Percentiles rank a stretch among this genome's conserved stretches.
phyloP scores from a whole-genome alignment of 495 filamentous ascomycete species.

The Beverwykella pulmonaria region DNA sequence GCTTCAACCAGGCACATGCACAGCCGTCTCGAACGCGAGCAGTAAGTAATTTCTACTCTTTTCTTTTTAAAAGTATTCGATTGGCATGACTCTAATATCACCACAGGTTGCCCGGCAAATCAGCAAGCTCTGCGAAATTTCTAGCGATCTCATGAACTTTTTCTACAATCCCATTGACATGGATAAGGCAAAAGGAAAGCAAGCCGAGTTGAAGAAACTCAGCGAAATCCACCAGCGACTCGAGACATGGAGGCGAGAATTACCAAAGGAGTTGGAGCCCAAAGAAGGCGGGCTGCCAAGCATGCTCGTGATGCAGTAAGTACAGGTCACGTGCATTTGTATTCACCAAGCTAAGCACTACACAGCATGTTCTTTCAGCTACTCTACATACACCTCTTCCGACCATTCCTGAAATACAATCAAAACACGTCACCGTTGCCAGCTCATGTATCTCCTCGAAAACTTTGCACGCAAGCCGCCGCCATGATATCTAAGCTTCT shows the following conservation, averaged over 20 bases:
- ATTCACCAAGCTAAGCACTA: conserved; percentile 27
- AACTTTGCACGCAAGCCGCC: conserved; percentile 86
- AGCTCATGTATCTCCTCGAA: conserved; percentile 83
- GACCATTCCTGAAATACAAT: conserved; percentile 91
- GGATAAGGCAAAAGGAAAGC: conserved; percentile 61
- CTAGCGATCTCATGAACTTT: conserved; percentile 80
- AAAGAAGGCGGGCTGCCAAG: conserved; percentile 87
- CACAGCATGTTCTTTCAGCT: conserved; percentile 94
- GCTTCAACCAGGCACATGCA: conserved; percentile 64
- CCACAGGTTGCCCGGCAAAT: conserved; percentile 66
- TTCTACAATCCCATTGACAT: conserved; percentile 83
- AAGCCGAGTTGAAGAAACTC: conserved; percentile 89
- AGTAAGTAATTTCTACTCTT: conserved; percentile 45
- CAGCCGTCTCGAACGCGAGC: conserved; percentile 85
- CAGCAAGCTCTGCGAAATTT: conserved; percentile 85
- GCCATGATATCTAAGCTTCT: conserved; percentile 86
- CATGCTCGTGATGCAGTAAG: conserved; percentile 94
- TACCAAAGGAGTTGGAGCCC: conserved; percentile 85
- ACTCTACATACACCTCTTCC: conserved; percentile 94
- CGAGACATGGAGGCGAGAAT: conserved; percentile 84
- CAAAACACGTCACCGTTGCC: conserved; percentile 79
- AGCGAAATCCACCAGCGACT: conserved; percentile 87
- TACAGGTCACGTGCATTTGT: conserved; percentile 22
- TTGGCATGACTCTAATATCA: not conserved
- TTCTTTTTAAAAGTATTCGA: not conserved